These are phyloP conservation scores for Rosa multiflora DNA, from an alignment of 306 rosid genomes.

Conservation along the genomic window DNA sequence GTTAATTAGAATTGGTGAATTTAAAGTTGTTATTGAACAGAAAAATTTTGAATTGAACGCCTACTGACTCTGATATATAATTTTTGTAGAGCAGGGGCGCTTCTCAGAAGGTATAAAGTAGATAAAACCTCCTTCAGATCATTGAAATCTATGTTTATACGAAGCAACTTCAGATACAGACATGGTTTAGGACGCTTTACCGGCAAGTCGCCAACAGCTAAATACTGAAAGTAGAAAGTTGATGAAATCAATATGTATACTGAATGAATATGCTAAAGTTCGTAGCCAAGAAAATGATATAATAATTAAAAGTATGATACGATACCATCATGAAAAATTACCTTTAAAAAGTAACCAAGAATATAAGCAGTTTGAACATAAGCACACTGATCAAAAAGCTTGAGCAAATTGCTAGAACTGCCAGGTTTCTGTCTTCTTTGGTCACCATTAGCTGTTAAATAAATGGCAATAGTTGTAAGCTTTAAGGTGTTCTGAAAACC, in stretches of 20 bases:
- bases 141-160: no score
- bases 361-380: no score
- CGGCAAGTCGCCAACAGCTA: slow-evolving; percentile 44
- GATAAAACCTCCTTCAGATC: slow-evolving; percentile 43
- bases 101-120: slow-evolving; percentile 50
- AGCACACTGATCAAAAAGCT: no score
- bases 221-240: slow-evolving; percentile 41
- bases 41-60: neutral
- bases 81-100: slow-evolving; percentile 50
- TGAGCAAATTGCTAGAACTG: no score
- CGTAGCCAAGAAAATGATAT: no score
- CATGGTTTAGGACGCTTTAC: slow-evolving; percentile 37
- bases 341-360: slow-evolving; percentile 55
- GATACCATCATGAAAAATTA: neutral
- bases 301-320: neutral
- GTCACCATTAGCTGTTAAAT: no score
- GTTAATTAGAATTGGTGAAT: no score
- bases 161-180: slow-evolving; percentile 43
- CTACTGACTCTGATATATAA: slow-evolving; percentile 47
- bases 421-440: no score
- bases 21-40: neutral
- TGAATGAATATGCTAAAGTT: no score
- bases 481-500: no score
- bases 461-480: no score
- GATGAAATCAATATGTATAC: neutral